phyloP scores from a whole-genome alignment of 2,329 filamentous ascomycete genomes.

The Parastagonospora avenae region DNA sequence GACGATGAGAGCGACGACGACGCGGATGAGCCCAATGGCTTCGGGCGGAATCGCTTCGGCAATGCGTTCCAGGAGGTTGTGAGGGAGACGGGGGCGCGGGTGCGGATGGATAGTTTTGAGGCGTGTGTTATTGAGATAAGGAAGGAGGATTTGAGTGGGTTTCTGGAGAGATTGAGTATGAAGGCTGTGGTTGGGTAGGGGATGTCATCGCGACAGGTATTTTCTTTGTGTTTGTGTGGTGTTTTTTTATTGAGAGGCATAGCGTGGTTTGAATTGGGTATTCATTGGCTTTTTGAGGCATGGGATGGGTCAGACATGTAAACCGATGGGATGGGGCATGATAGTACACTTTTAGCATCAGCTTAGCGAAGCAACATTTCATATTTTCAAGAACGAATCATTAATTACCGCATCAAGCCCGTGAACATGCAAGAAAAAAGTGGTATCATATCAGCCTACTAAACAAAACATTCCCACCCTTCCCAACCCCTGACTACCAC shows the following conservation, averaged over 20 bases:
- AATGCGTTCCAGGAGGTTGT: constrained; percentile 96
- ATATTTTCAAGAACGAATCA: no score
- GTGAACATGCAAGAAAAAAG: no score
- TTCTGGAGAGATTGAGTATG: constrained; percentile 89
- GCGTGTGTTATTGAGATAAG: constrained; percentile 97
- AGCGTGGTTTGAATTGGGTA: neutral
- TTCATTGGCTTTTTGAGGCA: no score
- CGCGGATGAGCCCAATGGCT: constrained; percentile 67
- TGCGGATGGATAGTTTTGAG: constrained; percentile 95
- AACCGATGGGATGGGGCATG: no score
- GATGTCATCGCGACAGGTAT: neutral
- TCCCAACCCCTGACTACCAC: constrained; percentile 3
- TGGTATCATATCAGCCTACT: no score
- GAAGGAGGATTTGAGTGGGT: constrained; percentile 90
- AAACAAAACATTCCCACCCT: no score
- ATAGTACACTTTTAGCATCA: no score
- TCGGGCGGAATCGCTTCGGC: constrained; percentile 87
- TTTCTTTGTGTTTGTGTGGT: neutral
- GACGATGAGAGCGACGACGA: constrained; percentile 56
- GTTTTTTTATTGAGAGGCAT: constrained; percentile 1
- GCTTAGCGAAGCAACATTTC: no score
- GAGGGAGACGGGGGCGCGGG: constrained; percentile 83
- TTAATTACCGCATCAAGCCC: no score
- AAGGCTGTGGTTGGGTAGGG: constrained; percentile 73
- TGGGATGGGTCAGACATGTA: no score